These are phyloP conservation scores for Euphorbia lathyris DNA, from an alignment of 345 rosid species.

Conservation along the genomic window DNA sequence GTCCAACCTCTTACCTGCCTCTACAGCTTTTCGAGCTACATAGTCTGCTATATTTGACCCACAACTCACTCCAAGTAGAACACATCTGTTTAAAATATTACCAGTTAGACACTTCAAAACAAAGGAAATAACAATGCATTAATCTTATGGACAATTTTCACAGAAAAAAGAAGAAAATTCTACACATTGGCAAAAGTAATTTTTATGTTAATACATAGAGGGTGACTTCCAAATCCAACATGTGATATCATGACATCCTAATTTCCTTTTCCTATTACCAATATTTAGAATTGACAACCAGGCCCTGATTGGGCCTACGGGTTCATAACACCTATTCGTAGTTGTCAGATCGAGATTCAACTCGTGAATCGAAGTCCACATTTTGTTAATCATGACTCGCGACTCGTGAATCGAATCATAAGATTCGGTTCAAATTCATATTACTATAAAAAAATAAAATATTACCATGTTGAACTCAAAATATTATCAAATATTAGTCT, in stretches of 20 bases:
- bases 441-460: too few species aligned
- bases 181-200: not conserved
- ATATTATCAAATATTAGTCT: too few species aligned
- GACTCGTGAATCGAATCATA: too few species aligned
- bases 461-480: too few species aligned
- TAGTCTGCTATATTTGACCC: conserved; percentile 86
- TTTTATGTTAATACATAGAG: not conserved
- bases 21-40: conserved; percentile 73
- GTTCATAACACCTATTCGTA: not conserved
- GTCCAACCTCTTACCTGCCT: conserved; percentile 59
- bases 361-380: too few species aligned
- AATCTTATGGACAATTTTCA: not conserved
- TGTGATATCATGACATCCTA: not conserved
- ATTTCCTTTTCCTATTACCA: not conserved
- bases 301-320: not conserved
- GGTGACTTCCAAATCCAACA: not conserved
- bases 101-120: conserved; percentile 2
- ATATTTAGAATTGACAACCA: not conserved
- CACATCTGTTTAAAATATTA: conserved; percentile 53
- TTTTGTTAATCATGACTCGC: too few species aligned
- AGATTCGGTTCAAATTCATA: too few species aligned
- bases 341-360: too few species aligned
- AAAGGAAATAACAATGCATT: not conserved
- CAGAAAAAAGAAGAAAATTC: not conserved
- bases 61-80: conserved; percentile 89